These are phyloP conservation scores for Solanum virginianum DNA, from an alignment of 257 asterid genomes.

Conservation along the genomic window DNA sequence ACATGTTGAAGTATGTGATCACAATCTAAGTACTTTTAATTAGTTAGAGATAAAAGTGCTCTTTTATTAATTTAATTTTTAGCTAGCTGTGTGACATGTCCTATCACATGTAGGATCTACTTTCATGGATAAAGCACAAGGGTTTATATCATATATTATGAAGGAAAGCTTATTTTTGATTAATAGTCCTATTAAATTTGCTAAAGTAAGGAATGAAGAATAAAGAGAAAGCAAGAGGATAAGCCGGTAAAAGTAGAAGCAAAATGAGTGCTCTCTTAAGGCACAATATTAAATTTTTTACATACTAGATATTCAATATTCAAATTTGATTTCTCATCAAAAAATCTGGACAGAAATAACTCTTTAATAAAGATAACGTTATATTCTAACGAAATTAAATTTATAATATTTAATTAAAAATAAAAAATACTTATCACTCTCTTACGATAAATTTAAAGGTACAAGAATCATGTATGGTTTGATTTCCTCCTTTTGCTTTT, in stretches of 20 bases:
- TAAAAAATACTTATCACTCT: fast-evolving
- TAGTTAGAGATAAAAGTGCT: neutral
- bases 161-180: neutral
- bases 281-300: slow-evolving; percentile 14
- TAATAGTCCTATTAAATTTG: neutral
- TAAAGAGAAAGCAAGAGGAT: neutral
- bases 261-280: slow-evolving; percentile 19
- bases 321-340: fast-evolving
- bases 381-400: neutral
- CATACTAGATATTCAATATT: fast-evolving
- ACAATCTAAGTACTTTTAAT: neutral
- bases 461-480: slow-evolving; percentile 23
- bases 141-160: neutral
- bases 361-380: fast-evolving
- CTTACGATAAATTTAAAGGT: slow-evolving; percentile 5
- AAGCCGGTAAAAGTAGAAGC: neutral
- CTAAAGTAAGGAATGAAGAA: neutral
- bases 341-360: fast-evolving
- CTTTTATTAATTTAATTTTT: neutral
- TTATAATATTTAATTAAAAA: neutral
- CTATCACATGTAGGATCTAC: neutral
- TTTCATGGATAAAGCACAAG: neutral
- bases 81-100: neutral
- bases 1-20: neutral
- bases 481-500: neutral